Base-by-base conservation (phyloP, 202 grass and related monocot genomes). In the Digitaria exilis region DNA sequence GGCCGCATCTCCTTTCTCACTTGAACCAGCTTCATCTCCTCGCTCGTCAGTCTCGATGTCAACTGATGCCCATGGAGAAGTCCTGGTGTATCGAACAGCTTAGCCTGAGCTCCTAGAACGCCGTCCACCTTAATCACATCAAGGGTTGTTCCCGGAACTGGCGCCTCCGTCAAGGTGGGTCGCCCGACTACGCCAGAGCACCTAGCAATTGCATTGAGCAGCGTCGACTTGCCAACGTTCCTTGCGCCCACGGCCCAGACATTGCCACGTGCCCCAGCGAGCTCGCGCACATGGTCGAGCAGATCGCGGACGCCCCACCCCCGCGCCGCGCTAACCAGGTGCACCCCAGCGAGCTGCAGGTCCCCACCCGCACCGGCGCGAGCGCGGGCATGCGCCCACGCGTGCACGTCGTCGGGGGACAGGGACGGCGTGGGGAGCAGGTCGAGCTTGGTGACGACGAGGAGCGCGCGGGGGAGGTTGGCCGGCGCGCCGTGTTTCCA, bases 171-270 rank as follows among this genome's bases (percentile, higher is more conserved):
- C 87, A 98, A 88, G 50, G 62, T 86, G 4, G 87, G 56, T 37
- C 65, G 35, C 21, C 80, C 77, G 1, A 60, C 70, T 7, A 81
- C 14, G 28, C 87, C 90, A 6, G 85, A 85, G 77, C 96, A 98
- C 37, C 82, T 71, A 9, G 82, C 87, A 85, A 95, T 94, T 35
- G 96, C 86, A 79, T 95, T 98, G 56, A 95, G 88, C 77, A 96
- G 78, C 0, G 96, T 98, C 2, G 96, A 98, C 70, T 95, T 98
- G 29, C 93, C 91, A 2, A 92, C 96, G 3, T 98, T 98, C 65
- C 92, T 85, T 5, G 96, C 87, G 2, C 93, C 96, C 2, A 98
- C 91, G 9, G 93, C 93, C 96, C 96, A 98, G 64, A 98, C 96
- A 35, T 95, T 98, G 25, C 96, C 96, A 0, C 92, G 89, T 18